Base-by-base conservation (phyloP, 2,329 filamentous ascomycete genomes). In the Juglanconis juglandina region DNA sequence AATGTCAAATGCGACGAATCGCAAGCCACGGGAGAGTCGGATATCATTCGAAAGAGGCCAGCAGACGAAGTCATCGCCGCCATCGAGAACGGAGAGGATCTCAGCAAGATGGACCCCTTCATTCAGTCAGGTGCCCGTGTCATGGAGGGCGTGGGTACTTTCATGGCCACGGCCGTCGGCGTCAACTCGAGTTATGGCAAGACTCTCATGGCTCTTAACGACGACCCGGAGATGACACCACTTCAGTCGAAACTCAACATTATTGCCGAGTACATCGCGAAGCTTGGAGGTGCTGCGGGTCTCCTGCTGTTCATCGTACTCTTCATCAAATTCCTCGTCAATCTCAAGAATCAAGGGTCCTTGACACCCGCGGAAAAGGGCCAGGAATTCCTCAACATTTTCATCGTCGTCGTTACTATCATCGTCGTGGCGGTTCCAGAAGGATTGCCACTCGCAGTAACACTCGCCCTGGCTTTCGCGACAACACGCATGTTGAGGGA, bases 111-210 rank as follows among this genome's bases (percentile, higher is more conserved):
- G 74, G 90, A 93, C 65, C 89, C 89, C 0, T 91, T 93, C 67
- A 91, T 97, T 68, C 90, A 96, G 66, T 96, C 92, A 35, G 93
- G 89, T 37, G 83, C 87, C 56, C 89, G 89, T 64, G 88, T 92
- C 60, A 88, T 91, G 75, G 89, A 92, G 70, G 89, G 89, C 49
- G 84, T 91, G 8, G 89, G 89, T 11, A 91, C 87, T 2, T 92
- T 86, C 67, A 78, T 92, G 72, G 86, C 87, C 62, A 92, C 89
- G 1, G 89, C 87, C 14, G 89, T 89, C 37, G 89, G 89, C 60
- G 77, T 88, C 39, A 85, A 90, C 73, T 91, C 88, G 35, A 88
- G 87, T 49, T 90, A 90, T 72, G 89, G 89, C 70, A 88, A 88
- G 70, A 91, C 89, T 49, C 78, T 92, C 73, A 86, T 91, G 81